Base-by-base conservation (phyloP, 2,329 filamentous ascomycete species). In the Dothideomycetes sp. region DNA sequence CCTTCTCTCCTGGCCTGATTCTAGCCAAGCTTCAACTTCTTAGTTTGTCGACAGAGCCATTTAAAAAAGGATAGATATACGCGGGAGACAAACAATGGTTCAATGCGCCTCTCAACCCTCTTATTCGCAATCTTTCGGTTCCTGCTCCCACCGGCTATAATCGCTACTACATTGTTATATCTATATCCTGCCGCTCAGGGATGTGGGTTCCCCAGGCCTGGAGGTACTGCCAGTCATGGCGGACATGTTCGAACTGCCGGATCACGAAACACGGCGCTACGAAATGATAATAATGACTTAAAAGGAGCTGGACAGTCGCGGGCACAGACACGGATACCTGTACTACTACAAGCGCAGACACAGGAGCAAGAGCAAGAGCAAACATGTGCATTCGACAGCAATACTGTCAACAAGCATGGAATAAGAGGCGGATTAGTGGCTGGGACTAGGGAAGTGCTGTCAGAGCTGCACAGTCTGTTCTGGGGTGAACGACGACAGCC, bases 111-210 rank as follows among this genome's bases (percentile, higher is more conserved):
- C 22, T 27, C 22, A 27, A 27, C 22, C 22, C 12, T 27, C 12
- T 12, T 27, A 7, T 12, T 27, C 22, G 22, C 22, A 7, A 12
- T 27, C 45, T 63, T 69, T 55, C 53, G 62, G 53, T 53, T 72
- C 46, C 60, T 79, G 29, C 55, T 82, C 33, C 79, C 84, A 36
- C 54, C 89, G 55, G 79, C 83, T 43, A 52, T 89, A 54, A 62
- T 76, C 47, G 75, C 76, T 54, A 85, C 83, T 37, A 52, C 79
- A 48, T 93, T 88, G 63, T 72, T 96, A 38, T 95, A 95, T 65
- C 68, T 89, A 30, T 96, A 94, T 57, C 88, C 91, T 7, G 55
- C 84, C 50, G 81, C 94, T 54, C 73, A 77, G 49, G 73, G 75
- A 53, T 96, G 88, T 67, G 78, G 73, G 29, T 96, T 95, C 61